Base-by-base conservation (phyloP, 2,329 filamentous ascomycete genomes). In the Fusarium phyllophilum region DNA sequence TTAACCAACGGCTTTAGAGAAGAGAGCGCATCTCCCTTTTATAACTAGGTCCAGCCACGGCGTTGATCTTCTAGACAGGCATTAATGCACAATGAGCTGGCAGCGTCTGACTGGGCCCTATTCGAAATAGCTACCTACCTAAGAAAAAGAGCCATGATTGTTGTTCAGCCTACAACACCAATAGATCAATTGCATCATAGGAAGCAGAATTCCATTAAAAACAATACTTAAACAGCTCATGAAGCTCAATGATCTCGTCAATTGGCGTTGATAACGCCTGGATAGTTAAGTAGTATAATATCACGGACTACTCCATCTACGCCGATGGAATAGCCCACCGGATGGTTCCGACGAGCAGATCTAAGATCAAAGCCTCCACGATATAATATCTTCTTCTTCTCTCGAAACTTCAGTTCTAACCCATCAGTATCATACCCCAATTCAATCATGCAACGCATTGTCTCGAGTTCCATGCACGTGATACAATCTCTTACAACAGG, bases 41-140 rank as follows among this genome's bases (percentile, higher is more conserved):
- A 72, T 75, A 77, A 62, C 33, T 38, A 69, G 61, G 63, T 58
- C 55, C 65, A 68, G 61, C 69, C 68, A 75, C 39, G 60, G 26
- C 62, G 62, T 70, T 64, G 57, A 66, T 64, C 64, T 73, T 64
- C 59, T 56, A 59, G 48, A 52, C 77, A 73, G 55, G 66, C 75
- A 78, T 69, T 33, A 26, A 69, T 77, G 77, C 77, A 78, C 68
- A 76, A 72, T 78, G 77, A 78, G 70, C 59, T 78, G 77, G 77
- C 77, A 78, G 44, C 65, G 66, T 66, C 69, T 76, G 44, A 75
- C 65, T 77, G 73, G 73, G 66, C 73, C 34, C 77, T 78, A 77
- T 75, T 75, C 70, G 74, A 67, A 71, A 75, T 38, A 41, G 20
- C 51, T 72, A 29, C 26, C 26, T 29, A 29, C 26, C 26, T 29